These are phyloP conservation scores for Arxiozyma bovina DNA, from an alignment of 1,139 yeast species.

Conservation along the genomic window DNA sequence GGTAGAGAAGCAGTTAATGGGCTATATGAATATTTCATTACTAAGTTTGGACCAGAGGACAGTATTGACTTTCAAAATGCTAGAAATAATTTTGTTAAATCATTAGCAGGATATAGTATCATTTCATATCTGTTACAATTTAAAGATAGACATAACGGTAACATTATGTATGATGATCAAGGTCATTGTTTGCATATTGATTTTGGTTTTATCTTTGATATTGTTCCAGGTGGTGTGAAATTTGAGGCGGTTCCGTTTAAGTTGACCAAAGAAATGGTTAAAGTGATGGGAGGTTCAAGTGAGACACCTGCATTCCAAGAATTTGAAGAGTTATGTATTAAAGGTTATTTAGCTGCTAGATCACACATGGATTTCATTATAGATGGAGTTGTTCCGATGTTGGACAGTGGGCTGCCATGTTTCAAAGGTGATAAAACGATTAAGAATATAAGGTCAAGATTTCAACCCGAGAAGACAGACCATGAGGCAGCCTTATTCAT, in stretches of 20 bases:
- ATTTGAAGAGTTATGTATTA: constrained; percentile 92
- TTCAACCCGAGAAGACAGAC: constrained; percentile 73
- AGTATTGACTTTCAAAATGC: constrained; percentile 87
- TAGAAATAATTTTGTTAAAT: constrained; percentile 82
- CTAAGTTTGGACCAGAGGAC: constrained; percentile 90
- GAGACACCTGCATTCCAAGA: constrained; percentile 82
- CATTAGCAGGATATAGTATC: constrained; percentile 92
- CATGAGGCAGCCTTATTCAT: constrained; percentile 77
- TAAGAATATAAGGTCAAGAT: constrained; percentile 64
- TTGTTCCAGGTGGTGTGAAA: constrained; percentile 97
- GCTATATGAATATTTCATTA: constrained; percentile 79
- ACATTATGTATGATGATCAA: constrained; percentile 93
- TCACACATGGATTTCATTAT: constrained; percentile 84
- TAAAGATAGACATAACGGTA: constrained; percentile 97
- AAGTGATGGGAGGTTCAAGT: constrained; percentile 84
- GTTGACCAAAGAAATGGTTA: constrained; percentile 90
- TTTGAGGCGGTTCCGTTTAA: constrained; percentile 98
- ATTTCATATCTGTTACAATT: constrained; percentile 87
- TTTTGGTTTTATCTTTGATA: constrained; percentile 97
- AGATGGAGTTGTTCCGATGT: constrained; percentile 83
- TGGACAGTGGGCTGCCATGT: constrained; percentile 92
- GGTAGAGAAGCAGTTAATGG: constrained; percentile 99
- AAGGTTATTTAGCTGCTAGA: constrained; percentile 82
- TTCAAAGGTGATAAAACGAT: constrained; percentile 80
- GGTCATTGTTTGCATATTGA: constrained; percentile 95